phyloP scores from a whole-genome alignment of 1,284 basidiomycete species.

The Flammula alnicola region DNA sequence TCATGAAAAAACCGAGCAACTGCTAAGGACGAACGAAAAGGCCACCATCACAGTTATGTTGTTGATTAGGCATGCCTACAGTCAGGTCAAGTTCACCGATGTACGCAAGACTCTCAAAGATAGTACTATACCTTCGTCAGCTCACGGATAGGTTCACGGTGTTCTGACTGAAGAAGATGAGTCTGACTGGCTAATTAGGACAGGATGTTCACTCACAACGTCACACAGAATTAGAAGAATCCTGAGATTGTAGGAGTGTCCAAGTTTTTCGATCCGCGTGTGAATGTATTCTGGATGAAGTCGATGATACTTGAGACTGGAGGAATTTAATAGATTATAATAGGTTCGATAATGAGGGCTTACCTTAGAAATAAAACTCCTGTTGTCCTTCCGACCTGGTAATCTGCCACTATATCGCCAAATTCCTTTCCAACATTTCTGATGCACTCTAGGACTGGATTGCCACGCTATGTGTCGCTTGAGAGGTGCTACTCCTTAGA shows the following conservation, averaged over 20 bases:
- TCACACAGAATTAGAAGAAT: constrained; percentile 94
- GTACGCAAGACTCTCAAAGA: neutral
- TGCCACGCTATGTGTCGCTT: constrained; percentile 66
- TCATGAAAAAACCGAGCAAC: neutral
- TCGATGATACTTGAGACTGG: constrained; percentile 91
- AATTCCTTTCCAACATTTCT: constrained; percentile 93
- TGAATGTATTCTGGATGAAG: constrained; percentile 98
- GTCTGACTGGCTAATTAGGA: neutral
- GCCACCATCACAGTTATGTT: constrained; percentile 91
- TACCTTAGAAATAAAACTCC: constrained; percentile 93
- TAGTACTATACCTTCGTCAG: constrained; percentile 74
- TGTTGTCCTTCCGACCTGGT: constrained; percentile 94
- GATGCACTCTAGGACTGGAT: constrained; percentile 86
- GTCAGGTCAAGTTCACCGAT: neutral
- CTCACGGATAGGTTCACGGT: constrained; percentile 89
- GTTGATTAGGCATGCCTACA: constrained; percentile 85
- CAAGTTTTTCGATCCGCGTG: constrained; percentile 86
- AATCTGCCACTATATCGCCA: constrained; percentile 92
- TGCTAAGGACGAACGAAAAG: constrained; percentile 74
- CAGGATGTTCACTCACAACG: constrained; percentile 61
- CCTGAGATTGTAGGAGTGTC: constrained; percentile 80
- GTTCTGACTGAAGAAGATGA: constrained; percentile 79
- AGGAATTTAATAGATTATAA: neutral
- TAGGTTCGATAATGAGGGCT: constrained; percentile 17
- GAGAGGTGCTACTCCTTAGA: constrained; percentile 4